Base-by-base conservation (phyloP, 2,329 filamentous ascomycete species). In the Aspergillus sp. region DNA sequence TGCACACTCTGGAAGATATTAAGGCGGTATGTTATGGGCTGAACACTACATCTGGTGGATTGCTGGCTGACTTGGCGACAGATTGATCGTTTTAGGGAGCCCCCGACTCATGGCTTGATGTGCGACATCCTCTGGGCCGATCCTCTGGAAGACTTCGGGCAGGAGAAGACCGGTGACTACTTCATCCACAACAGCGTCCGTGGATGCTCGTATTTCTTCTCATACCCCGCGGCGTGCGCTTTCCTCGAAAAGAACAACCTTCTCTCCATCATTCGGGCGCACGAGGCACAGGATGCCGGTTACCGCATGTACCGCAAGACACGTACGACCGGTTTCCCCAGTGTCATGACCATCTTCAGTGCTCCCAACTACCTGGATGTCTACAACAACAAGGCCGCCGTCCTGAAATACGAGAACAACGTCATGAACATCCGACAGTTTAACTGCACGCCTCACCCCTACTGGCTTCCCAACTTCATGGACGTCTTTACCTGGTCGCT, bases 351-450 rank as follows among this genome's bases (percentile, higher is more conserved):
- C 68, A 99, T 99, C 72, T 99, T 99, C 84, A 98, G 94, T 48
- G 95, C 95, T 1, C 95, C 95, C 39, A 99, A 99, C 79, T 99
- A 99, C 75, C 87, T 99, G 65, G 95, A 99, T 73, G 93, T 99
- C 39, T 99, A 99, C 81, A 99, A 99, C 87, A 99, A 99, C 85
- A 99, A 99, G 83, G 95, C 95, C 2, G 95, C 95, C 0, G 95
- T 99, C 42, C 83, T 99, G 71, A 99, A 99, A 81, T 99, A 99
- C 76, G 95, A 99, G 81, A 99, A 99, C 80, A 99, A 99, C 73
- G 95, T 99, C 63, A 99, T 99, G 95, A 99, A 99, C 83, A 99
- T 99, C 74, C 88, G 95, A 61, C 95, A 99, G 78, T 99, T 99
- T 83, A 99, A 99, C 84, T 99, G 94, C 85, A 98, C 95, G 21